Evolutionary conservation across 2,329 filamentous ascomycete species (phyloP).

Genomic region (Domatiomyces catenatus): DNA sequence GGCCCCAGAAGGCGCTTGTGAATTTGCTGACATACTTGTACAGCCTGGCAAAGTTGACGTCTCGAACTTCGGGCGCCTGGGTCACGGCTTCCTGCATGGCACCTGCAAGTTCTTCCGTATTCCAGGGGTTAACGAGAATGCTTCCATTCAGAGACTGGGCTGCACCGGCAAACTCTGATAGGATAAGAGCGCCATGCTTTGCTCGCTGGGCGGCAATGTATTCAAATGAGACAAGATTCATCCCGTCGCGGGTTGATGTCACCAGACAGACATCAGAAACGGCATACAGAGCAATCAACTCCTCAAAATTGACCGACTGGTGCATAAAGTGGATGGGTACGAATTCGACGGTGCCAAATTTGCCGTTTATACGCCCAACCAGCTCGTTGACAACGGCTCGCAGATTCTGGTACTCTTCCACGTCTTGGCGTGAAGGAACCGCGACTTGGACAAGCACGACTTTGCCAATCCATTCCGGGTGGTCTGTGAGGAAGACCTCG

Average conservation of each 20-base stretch:
- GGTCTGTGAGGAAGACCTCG: slow-evolving; percentile 90
- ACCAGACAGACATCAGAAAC: slow-evolving; percentile 86
- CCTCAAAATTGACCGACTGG: slow-evolving; percentile 87
- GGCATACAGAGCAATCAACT: slow-evolving; percentile 83
- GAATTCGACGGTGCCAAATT: slow-evolving; percentile 90
- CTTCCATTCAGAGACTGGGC: slow-evolving; percentile 88
- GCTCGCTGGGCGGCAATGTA: slow-evolving; percentile 90
- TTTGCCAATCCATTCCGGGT: slow-evolving; percentile 96
- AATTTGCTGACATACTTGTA: slow-evolving; percentile 96
- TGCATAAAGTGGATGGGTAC: slow-evolving; percentile 99
- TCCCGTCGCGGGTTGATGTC: slow-evolving; percentile 90
- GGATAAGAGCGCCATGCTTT: slow-evolving; percentile 80
- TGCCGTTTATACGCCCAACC: slow-evolving; percentile 91
- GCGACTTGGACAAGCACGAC: slow-evolving; percentile 93
- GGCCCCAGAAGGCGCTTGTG: slow-evolving; percentile 90
- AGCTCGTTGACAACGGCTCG: slow-evolving; percentile 92
- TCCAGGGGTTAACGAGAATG: slow-evolving; percentile 95
- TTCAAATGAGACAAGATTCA: slow-evolving; percentile 97
- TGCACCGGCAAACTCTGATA: slow-evolving; percentile 92
- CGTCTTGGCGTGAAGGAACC: slow-evolving; percentile 84
- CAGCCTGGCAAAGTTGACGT: slow-evolving; percentile 76
- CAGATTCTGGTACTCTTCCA: slow-evolving; percentile 95
- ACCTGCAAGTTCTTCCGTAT: slow-evolving; percentile 85
- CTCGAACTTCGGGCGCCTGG: slow-evolving; percentile 78
- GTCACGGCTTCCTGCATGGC: slow-evolving; percentile 94